A percentile compares a stretch with the other conserved stretches of the same genome.
Evolutionary conservation across 1,284 basidiomycete genomes (phyloP).

Genomic region (Mycena sp.): DNA sequence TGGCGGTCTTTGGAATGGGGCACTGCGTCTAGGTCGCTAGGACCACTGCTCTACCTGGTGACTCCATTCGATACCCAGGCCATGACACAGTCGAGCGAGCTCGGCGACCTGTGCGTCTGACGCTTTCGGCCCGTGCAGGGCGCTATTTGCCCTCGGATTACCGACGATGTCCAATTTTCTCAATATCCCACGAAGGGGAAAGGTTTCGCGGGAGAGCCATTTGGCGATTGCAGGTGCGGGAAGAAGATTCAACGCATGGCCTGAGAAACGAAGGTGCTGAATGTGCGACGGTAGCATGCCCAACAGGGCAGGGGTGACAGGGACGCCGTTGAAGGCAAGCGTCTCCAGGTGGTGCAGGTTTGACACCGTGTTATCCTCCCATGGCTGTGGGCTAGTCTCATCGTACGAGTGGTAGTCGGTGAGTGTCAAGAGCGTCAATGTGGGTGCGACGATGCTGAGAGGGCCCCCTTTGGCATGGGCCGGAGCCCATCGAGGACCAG

Average conservation of each 20-base stretch:
- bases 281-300: slow-evolving; percentile 2
- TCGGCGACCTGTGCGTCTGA: not conserved
- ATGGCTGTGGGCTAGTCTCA: not conserved
- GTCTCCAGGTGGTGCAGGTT: not conserved
- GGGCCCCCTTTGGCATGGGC: too few species aligned
- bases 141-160: not conserved
- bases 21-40: too few species aligned
- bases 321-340: not conserved
- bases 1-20: too few species aligned
- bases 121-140: not conserved
- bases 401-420: slow-evolving; percentile 2
- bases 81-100: not conserved
- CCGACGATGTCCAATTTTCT: slow-evolving; percentile 3
- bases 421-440: not conserved
- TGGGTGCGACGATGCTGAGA: too few species aligned
- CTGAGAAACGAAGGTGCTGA: not conserved
- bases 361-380: slow-evolving; percentile 6
- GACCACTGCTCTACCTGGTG: too few species aligned
- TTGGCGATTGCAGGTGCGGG: not conserved
- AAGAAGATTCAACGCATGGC: not conserved
- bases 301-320: not conserved
- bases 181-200: not conserved
- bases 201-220: not conserved
- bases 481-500: not conserved
- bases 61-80: slow-evolving; percentile 5